A percentile compares a stretch with the other conserved stretches of the same genome.
Evolutionary conservation across 192 early-diverging fungal species (phyloP).

Genomic region (Bifiguratus adelaidae): DNA sequence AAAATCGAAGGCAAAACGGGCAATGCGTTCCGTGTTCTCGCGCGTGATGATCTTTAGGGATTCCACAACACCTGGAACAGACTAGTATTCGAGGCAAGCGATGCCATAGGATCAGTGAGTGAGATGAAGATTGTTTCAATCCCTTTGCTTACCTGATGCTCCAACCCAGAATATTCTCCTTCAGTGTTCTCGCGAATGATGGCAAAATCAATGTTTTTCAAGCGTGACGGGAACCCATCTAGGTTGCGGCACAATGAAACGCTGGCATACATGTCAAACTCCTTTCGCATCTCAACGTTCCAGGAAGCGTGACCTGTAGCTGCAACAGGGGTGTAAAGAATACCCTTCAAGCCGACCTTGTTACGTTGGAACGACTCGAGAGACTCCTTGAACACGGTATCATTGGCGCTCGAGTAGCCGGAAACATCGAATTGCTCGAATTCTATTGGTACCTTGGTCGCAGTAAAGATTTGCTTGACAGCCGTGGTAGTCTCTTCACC

Average conservation of each 20-base stretch:
- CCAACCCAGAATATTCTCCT: constrained; percentile 98
- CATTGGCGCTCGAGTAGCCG: constrained; percentile 77
- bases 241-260: constrained; percentile 87
- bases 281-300: constrained; percentile 95
- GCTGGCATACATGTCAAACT: constrained; percentile 97
- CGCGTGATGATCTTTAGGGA: constrained; percentile 96
- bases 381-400: constrained; percentile 78
- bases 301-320: constrained; percentile 84
- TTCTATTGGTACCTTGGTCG: constrained; percentile 87
- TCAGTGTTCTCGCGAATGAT: constrained; percentile 99
- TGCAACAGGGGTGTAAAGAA: constrained; percentile 78
- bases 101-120: background rate
- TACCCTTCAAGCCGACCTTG: constrained; percentile 97
- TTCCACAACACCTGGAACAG: constrained; percentile 96
- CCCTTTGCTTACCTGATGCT: constrained; percentile 63
- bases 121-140: background rate
- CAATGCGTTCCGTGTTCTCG: constrained; percentile 97
- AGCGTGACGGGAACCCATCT: constrained; percentile 73
- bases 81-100: constrained; percentile 26
- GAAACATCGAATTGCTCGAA: constrained; percentile 98
- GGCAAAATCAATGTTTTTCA: constrained; percentile 93
- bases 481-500: constrained; percentile 85
- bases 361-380: constrained; percentile 86
- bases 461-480: constrained; percentile 93
- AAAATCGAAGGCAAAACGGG: constrained; percentile 97